Conservation (phyloP, 192 early-diverging fungal genomes). For the Obelidium mucronatum region DNA sequence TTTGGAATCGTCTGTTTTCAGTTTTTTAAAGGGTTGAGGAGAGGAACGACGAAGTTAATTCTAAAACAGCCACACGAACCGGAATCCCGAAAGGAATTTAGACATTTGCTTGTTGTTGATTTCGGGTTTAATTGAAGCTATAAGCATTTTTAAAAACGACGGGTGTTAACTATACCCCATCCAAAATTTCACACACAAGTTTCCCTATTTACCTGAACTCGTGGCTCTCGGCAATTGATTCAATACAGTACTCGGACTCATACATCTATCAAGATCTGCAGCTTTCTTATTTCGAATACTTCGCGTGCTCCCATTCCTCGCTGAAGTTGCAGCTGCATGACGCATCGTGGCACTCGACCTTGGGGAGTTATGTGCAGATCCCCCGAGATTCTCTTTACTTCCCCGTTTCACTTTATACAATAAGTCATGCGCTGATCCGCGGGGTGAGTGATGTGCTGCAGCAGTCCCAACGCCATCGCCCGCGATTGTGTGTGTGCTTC, state of each 20-base stretch:
- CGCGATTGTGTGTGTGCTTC: background rate
- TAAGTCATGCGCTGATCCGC: too few species aligned
- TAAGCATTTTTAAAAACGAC: background rate
- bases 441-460: too few species aligned
- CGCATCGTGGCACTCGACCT: constrained; percentile 1
- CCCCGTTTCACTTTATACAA: too few species aligned
- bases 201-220: constrained; percentile 3
- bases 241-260: constrained; percentile 24
- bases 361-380: background rate
- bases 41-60: background rate
- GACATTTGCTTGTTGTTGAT: constrained; percentile 33
- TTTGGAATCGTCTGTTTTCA: constrained; percentile 43
- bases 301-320: background rate
- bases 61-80: background rate
- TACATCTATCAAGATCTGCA: background rate
- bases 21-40: background rate
- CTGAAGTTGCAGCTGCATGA: background rate
- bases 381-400: background rate
- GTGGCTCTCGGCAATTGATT: constrained; percentile 13
- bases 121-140: constrained; percentile 21
- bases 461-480: background rate
- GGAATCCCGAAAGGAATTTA: constrained; percentile 45
- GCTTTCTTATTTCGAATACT: background rate
- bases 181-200: too few species aligned
- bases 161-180: too few species aligned